Evolutionary conservation across 768 basidiomycete species (phyloP), one percentile per base, ranked within the genome.

Genomic region (Suillus bovinus): DNA sequence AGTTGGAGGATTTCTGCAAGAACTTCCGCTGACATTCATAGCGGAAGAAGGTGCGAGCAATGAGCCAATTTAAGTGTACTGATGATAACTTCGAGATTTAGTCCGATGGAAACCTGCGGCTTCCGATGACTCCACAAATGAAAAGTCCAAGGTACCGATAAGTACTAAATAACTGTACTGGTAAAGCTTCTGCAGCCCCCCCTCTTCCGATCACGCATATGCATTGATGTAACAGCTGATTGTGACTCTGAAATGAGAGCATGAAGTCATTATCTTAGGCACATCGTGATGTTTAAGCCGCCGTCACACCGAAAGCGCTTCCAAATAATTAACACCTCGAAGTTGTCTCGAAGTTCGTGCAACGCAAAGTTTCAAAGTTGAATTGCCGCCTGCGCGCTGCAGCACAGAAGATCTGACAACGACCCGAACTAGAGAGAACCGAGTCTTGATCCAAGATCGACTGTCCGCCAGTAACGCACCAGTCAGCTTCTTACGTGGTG

Each of bases 101-200:
- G 33, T 33, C 11, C 50, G 50, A 52, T 55, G 9, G 36, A 55
- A 10, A 27, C 24, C 36, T 36, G 16, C 24, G 54, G 54, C 54
- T 27, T 38, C 54, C 36, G 22, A 55, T 38, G 34, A 24, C 54
- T 36, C 22, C 22, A 55, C 36, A 16, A 55, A 38, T 55, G 54
- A 55, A 55, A 36, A 55, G 54, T 24, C 17, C 54, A 55, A 55
- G 34, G 54, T 36, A 36, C 34, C 54, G 34, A 55, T 55, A 55
- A 55, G 54, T 38, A 24, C 14, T 38, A 55, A 55, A 24, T 29
- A 20, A 31, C 49, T 29, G 16, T 50, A 52, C 50, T 52, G 50
- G 50, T 52, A 31, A 52, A n/a, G 31, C 50, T 52, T 52, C 50
- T 52, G 50, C 50, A 52, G 50, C 50, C 50, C 50, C 34, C 17